phyloP scores from a whole-genome alignment of 352 stramenopile genomes.

The Pythium dissimile region DNA sequence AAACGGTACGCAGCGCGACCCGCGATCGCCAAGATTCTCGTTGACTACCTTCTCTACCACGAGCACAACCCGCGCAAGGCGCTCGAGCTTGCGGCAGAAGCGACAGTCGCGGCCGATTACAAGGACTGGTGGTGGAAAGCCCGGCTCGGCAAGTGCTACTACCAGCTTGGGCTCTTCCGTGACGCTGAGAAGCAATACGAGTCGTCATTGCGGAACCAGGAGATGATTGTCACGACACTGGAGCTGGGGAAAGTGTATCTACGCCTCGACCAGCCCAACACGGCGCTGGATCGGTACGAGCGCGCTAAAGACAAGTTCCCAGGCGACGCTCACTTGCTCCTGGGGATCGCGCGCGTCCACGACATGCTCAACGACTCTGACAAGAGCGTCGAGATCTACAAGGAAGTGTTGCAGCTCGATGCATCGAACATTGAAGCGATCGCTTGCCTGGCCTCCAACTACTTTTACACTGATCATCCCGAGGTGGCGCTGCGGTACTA shows the following conservation, averaged over 20 bases:
- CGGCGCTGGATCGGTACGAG: conserved; percentile 84
- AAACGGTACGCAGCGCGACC: conserved; percentile 85
- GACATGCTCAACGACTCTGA: conserved; percentile 91
- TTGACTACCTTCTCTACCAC: conserved; percentile 92
- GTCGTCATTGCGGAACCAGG: conserved; percentile 81
- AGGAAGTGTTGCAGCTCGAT: conserved; percentile 86
- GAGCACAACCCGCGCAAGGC: conserved; percentile 92
- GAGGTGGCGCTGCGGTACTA: conserved; percentile 93
- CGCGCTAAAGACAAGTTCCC: conserved; percentile 66
- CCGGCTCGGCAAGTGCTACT: conserved; percentile 93
- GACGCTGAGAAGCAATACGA: conserved; percentile 94
- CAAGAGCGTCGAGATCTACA: conserved; percentile 78
- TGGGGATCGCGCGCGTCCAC: conserved; percentile 88
- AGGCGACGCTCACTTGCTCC: conserved; percentile 72
- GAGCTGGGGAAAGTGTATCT: conserved; percentile 95
- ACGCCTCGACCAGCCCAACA: conserved; percentile 92
- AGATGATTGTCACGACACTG: conserved; percentile 88
- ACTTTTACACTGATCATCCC: conserved; percentile 93
- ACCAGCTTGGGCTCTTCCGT: conserved; percentile 90
- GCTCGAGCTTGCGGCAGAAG: conserved; percentile 89
- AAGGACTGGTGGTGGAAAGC: conserved; percentile 96
- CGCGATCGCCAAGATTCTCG: conserved; percentile 83
- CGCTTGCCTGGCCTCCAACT: conserved; percentile 89
- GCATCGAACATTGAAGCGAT: conserved; percentile 90
- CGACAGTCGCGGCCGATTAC: conserved; percentile 83